A percentile compares a stretch with the other conserved stretches of the same genome.
Evolutionary conservation across 495 filamentous ascomycete genomes (phyloP).

Genomic region (Neurospora terricola): DNA sequence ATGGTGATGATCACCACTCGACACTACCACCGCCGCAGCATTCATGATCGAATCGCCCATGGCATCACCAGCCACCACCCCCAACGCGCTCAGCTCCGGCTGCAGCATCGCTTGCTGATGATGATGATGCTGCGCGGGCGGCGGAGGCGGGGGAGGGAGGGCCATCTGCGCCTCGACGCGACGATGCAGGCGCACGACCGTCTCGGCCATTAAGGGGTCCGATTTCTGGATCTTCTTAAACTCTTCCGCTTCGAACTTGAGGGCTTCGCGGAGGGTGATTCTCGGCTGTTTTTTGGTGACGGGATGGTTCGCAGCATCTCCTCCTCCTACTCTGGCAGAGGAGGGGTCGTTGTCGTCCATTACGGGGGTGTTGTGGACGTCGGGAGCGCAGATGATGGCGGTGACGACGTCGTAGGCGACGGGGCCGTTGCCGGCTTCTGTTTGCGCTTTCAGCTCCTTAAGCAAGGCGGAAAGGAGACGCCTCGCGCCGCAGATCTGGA

Average conservation of each 20-base stretch:
- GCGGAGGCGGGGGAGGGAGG: slow-evolving; percentile 20
- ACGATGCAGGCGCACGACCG: slow-evolving; percentile 64
- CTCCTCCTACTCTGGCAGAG: slow-evolving; percentile 14
- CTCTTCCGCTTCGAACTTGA: slow-evolving; percentile 53
- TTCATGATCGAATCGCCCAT: slow-evolving; percentile 18
- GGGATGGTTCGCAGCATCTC: slow-evolving; percentile 12
- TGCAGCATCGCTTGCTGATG: slow-evolving; percentile 11
- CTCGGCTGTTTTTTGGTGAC: slow-evolving; percentile 16
- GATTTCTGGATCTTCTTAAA: slow-evolving; percentile 51
- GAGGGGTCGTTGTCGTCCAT: slow-evolving; percentile 16
- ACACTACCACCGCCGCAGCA: slow-evolving; percentile 20
- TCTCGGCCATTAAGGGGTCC: slow-evolving; percentile 53
- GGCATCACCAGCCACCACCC: slow-evolving; percentile 15
- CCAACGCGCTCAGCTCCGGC: slow-evolving; percentile 16
- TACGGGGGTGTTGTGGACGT: slow-evolving; percentile 26
- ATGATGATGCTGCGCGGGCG: not conserved
- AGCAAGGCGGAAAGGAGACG: slow-evolving; percentile 52
- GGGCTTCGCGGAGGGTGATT: slow-evolving; percentile 54
- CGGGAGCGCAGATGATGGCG: slow-evolving; percentile 63
- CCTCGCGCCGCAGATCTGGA: slow-evolving; percentile 60
- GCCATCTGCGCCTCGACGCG: slow-evolving; percentile 56
- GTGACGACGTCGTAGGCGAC: slow-evolving; percentile 65
- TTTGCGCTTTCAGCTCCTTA: slow-evolving; percentile 54
- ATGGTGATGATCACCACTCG: not conserved
- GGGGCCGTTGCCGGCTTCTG: slow-evolving; percentile 42